Evolutionary conservation across 441 rosid genomes (phyloP).

Genomic region (Jatropha podagrica): DNA sequence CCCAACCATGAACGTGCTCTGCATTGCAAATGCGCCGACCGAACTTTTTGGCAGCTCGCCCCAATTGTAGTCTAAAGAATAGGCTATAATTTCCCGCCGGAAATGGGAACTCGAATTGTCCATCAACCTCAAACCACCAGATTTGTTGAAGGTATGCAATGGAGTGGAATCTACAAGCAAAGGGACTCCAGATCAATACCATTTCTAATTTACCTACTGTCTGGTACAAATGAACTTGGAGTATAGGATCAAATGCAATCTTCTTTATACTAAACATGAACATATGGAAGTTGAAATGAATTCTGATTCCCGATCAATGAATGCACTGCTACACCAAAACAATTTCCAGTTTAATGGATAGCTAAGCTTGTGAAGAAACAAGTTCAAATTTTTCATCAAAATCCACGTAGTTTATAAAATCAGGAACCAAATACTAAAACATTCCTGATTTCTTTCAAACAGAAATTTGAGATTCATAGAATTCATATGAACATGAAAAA

Average conservation of each 20-base stretch:
- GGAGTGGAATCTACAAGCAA: constrained; percentile 52
- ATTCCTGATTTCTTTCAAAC: not conserved
- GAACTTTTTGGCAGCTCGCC: constrained; percentile 52
- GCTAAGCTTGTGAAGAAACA: not conserved
- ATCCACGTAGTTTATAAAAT: not conserved
- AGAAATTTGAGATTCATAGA: constrained; percentile 9
- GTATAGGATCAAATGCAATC: too few relatives aligned
- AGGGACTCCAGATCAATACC: constrained; percentile 21
- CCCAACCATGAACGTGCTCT: constrained; percentile 91
- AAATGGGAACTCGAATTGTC: constrained; percentile 84
- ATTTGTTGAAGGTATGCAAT: constrained; percentile 94
- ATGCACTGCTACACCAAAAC: too few relatives aligned
- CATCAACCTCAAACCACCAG: constrained; percentile 94
- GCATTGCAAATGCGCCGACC: constrained; percentile 71
- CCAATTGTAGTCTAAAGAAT: constrained; percentile 81
- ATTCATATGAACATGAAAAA: constrained; percentile 3
- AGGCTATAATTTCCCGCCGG: constrained; percentile 78
- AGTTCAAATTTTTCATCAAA: not conserved
- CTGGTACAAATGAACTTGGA: not conserved
- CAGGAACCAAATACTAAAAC: not conserved
- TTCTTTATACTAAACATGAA: not conserved
- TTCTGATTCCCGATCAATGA: not conserved
- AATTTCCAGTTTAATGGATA: not conserved
- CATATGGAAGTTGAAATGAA: not conserved
- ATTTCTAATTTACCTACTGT: not conserved